Conservation (phyloP, 2,329 filamentous ascomycete species). For the Penicillium sp. region DNA sequence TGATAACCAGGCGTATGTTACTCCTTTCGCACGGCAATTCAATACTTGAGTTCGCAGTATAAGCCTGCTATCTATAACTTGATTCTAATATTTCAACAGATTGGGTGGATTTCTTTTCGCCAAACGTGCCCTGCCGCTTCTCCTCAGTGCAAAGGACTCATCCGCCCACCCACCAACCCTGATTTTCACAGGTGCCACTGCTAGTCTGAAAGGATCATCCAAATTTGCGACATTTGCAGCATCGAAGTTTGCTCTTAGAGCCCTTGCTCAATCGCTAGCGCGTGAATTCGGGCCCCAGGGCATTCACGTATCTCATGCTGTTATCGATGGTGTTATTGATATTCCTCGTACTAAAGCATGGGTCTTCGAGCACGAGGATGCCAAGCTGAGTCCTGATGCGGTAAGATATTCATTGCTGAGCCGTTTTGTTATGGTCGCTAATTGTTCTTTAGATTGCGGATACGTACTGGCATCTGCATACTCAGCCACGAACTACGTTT, state of each 20-base stretch:
- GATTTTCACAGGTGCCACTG: constrained; percentile 85
- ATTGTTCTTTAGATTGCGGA: constrained; percentile 70
- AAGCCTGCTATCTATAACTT: background rate
- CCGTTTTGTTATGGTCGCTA: background rate
- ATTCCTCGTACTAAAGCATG: constrained; percentile 68
- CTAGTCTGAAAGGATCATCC: constrained; percentile 70
- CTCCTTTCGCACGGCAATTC: background rate
- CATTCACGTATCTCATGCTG: constrained; percentile 77
- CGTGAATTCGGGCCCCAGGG: constrained; percentile 82
- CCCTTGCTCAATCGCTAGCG: constrained; percentile 71
- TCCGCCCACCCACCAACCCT: constrained; percentile 68
- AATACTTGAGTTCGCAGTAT: background rate
- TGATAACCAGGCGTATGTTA: constrained; percentile 50
- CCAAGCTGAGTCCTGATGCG: constrained; percentile 72
- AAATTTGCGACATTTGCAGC: constrained; percentile 70
- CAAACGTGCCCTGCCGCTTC: constrained; percentile 66
- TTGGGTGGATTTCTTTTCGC: constrained; percentile 74
- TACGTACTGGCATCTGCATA: constrained; percentile 80
- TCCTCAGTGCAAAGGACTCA: constrained; percentile 59
- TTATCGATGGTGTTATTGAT: constrained; percentile 84
- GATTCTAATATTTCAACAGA: constrained; percentile 21
- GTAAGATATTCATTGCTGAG: constrained; percentile 50
- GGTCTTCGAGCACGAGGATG: constrained; percentile 57
- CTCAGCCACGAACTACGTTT: constrained; percentile 74
- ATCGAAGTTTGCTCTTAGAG: constrained; percentile 77